These are phyloP conservation scores for Thermothelomyces thermophilus DNA, from an alignment of 2,329 filamentous ascomycete genomes.

Conservation along the genomic window DNA sequence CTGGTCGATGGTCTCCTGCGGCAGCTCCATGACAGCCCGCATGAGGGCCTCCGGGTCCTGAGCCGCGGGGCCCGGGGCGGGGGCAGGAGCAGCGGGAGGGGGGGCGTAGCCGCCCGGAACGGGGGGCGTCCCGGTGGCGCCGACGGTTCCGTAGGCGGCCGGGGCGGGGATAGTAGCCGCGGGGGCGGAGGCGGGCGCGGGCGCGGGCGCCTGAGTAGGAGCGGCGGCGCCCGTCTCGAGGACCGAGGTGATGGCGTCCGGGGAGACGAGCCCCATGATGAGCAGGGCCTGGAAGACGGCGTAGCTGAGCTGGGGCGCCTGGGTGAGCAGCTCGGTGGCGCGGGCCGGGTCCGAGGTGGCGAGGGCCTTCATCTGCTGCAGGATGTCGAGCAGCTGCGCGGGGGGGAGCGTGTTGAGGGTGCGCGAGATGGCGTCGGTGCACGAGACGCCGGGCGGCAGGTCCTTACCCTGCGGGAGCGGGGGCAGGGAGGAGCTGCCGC, in stretches of 20 bases:
- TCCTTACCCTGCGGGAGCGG: slow-evolving; percentile 80
- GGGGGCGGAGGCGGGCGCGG: slow-evolving; percentile 28
- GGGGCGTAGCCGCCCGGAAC: slow-evolving; percentile 41
- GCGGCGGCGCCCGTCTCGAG: slow-evolving; percentile 54
- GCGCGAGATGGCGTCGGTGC: slow-evolving; percentile 84
- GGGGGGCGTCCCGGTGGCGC: slow-evolving; percentile 43
- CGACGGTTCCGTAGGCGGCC: slow-evolving; percentile 27
- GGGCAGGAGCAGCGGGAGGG: slow-evolving; percentile 25
- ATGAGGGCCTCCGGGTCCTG: slow-evolving; percentile 66
- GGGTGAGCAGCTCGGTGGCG: slow-evolving; percentile 77
- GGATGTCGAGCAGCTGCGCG: slow-evolving; percentile 83
- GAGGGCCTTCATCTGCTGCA: slow-evolving; percentile 88
- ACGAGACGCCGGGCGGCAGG: slow-evolving; percentile 73
- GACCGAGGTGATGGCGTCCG: slow-evolving; percentile 72
- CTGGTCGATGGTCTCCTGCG: slow-evolving; percentile 72
- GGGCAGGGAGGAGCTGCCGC: slow-evolving; percentile 48
- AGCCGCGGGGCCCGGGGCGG: slow-evolving; percentile 28
- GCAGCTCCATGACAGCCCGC: slow-evolving; percentile 72
- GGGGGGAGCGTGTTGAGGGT: slow-evolving; percentile 83
- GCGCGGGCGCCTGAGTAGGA: no score
- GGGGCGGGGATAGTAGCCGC: slow-evolving; percentile 27
- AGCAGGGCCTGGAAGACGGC: slow-evolving; percentile 92
- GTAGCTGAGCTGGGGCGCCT: slow-evolving; percentile 88
- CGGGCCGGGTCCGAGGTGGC: slow-evolving; percentile 75
- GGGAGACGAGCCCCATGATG: slow-evolving; percentile 86